phyloP scores from a whole-genome alignment of 306 rosid genomes.

The Datisca glomerata region DNA sequence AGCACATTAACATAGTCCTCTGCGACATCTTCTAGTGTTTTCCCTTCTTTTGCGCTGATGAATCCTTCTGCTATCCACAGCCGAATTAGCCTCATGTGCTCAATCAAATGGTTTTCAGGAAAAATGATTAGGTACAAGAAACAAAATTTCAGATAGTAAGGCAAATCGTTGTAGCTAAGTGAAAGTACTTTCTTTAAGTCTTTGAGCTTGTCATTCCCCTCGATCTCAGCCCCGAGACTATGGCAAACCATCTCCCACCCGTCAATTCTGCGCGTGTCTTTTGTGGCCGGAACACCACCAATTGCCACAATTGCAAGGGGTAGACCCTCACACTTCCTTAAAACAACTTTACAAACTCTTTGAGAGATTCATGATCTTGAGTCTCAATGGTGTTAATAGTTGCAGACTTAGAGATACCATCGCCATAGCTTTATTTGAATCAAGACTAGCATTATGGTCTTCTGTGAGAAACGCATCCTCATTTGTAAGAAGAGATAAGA shows the following conservation, averaged over 20 bases:
- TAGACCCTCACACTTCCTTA: slow-evolving; percentile 44
- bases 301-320: slow-evolving; percentile 65
- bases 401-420: too few relatives aligned
- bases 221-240: slow-evolving; percentile 29
- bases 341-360: slow-evolving; percentile 14
- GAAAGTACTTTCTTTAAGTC: too few relatives aligned
- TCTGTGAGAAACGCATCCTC: too few relatives aligned
- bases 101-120: slow-evolving; percentile 24
- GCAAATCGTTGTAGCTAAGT: slow-evolving; percentile 33
- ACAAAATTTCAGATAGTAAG: slow-evolving; percentile 31
- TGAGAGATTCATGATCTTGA: too few relatives aligned
- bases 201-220: too few relatives aligned
- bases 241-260: slow-evolving; percentile 34
- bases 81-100: slow-evolving; percentile 29
- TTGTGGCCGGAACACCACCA: slow-evolving; percentile 35
- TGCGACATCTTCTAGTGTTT: slow-evolving; percentile 34
- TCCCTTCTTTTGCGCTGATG: slow-evolving; percentile 27
- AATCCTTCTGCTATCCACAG: slow-evolving; percentile 43
- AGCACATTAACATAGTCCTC: slow-evolving; percentile 34
- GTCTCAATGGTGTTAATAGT: too few relatives aligned
- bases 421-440: too few relatives aligned
- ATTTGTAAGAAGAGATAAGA: too few relatives aligned
- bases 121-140: slow-evolving; percentile 32
- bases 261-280: slow-evolving; percentile 28
- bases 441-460: too few relatives aligned